Evolutionary conservation across 805 yeast genomes (phyloP), one percentile per base, ranked within the genome.

Genomic region (Kuraishia borneana): DNA sequence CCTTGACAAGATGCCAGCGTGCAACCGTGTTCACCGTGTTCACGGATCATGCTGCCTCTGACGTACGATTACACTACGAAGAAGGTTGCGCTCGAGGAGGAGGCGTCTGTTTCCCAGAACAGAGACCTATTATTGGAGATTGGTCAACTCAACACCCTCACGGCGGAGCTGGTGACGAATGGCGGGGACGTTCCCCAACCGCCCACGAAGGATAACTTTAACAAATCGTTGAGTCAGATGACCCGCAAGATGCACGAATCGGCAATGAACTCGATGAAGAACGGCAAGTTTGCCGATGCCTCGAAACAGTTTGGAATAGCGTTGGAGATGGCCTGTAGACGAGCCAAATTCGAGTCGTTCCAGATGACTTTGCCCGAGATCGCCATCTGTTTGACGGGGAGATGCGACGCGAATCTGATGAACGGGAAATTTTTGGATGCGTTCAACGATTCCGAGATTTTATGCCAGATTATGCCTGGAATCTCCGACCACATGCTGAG

Each of bases 321-420:
- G 3, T 61, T 82, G 23, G 84, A 79, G 36, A 69, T 79, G 68
- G 72, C 80, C 12, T 53, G 63, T 31, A 75, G 79, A 44, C 67
- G 92, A 54, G 70, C 78, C 28, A 76, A 78, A 49, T 80, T 78
- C 59, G 92, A 82, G 48, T 63, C 80, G 4, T 82, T 82, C 52
- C 85, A 74, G 40, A 66, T 79, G 12, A 79, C 83, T 19, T 52
- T 81, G 33, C 82, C 76, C 50, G 92, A 82, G 50, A 54, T 79
- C 33, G 65, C 73, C 29, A 66, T 76, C 43, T 71, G 81, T 49
- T 54, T 82, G 35, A 75, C 76, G 64, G 76, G 82, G 33, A 65
- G 88, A 41, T 70, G 83, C 18, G 94, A 82, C 47, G 76, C 87
- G 0, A 64, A 71, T 43, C 58, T 80, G 48, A 63, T 75, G 51